Evolutionary conservation across 805 yeast genomes (phyloP).

Genomic region (Candida boidinii): DNA sequence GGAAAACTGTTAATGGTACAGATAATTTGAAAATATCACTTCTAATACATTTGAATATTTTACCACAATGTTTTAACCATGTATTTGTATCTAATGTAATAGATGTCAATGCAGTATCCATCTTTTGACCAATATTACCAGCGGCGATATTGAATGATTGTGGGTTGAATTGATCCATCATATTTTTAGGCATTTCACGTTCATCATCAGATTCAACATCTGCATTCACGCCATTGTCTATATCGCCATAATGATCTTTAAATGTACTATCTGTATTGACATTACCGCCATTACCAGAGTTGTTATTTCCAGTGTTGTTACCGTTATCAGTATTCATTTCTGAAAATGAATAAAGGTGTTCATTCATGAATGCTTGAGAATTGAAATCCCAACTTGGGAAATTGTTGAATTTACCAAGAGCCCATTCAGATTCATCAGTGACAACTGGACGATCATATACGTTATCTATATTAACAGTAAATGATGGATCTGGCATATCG

Average conservation of each 20-base stretch:
- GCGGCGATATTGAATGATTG: slow-evolving; percentile 2
- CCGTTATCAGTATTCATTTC: neutral
- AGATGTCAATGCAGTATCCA: slow-evolving; percentile 48
- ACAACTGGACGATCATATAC: neutral
- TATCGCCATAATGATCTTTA: slow-evolving; percentile 15
- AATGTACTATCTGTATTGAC: no score
- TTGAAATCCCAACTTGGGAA: slow-evolving; percentile 22
- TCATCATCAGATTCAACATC: slow-evolving; percentile 28
- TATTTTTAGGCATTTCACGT: slow-evolving; percentile 12
- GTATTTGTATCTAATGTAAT: slow-evolving; percentile 69
- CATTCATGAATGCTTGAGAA: slow-evolving; percentile 24
- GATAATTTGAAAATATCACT: slow-evolving; percentile 50
- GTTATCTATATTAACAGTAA: slow-evolving; percentile 3
- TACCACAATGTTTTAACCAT: slow-evolving; percentile 77
- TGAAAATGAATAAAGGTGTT: slow-evolving; percentile 12
- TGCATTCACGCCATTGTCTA: slow-evolving; percentile 10
- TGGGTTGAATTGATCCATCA: neutral
- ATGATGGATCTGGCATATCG: slow-evolving; percentile 10
- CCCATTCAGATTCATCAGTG: slow-evolving; percentile 10
- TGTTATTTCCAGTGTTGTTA: slow-evolving; percentile 1
- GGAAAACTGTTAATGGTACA: slow-evolving; percentile 70
- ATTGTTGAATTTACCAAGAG: slow-evolving; percentile 9
- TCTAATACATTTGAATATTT: slow-evolving; percentile 59
- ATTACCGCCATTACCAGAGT: neutral
- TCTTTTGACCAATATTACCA: slow-evolving; percentile 48